Base-by-base conservation (phyloP, 2,329 filamentous ascomycete genomes). In the Neopestalotiopsis sp. region DNA sequence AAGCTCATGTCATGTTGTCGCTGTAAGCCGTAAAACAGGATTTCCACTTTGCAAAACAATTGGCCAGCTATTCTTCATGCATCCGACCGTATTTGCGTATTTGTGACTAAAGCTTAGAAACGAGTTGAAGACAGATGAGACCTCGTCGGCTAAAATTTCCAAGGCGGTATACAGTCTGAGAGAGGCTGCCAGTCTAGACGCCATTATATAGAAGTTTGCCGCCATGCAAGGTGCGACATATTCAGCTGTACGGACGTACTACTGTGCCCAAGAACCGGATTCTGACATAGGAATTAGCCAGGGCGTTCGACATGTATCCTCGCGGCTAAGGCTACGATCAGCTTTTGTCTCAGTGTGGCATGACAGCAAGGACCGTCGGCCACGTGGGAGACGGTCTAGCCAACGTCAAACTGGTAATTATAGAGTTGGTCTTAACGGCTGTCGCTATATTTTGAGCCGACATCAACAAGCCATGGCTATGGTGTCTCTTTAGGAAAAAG, bases 341-440 rank as follows among this genome's bases (percentile, higher is more conserved):
- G 59, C 59, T 62, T 59, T 20, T 62, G 59, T 62, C 59, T 62
- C 32, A 62, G 32, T 10, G 34, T 62, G 59, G 59, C 30, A 30
- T 62, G 59, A 62, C 13, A 7, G 2, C 4, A 12, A 17, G 12
- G 30, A 4, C 24, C 32, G 10, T 4, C 9, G 14, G 59, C 59
- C 59, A 62, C 59, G 30, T 62, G 59, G 14, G n/a, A 20, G n/a
- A 53, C 20, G 45, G 6, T 53, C 45, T 53, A 53, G 45, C 7
- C 45, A 7, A 49, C 17, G 45, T 20, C 17, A 53, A 4, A 7
- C n/a, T 3, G 45, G 45, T n/a, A 20, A 20, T n/a, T 53, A 53
- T 53, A 53, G 45, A 53, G 7, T 6, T 3, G 14, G 6, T 53
- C 45, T 10, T 3, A 7, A 53, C 45, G 45, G 45, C n/a, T 53